A percentile compares a stretch with the other conserved stretches of the same genome.
phyloP scores from a whole-genome alignment of 2,329 filamentous ascomycete species.

The Ophiocordyceps camponoti-rufipedis region DNA sequence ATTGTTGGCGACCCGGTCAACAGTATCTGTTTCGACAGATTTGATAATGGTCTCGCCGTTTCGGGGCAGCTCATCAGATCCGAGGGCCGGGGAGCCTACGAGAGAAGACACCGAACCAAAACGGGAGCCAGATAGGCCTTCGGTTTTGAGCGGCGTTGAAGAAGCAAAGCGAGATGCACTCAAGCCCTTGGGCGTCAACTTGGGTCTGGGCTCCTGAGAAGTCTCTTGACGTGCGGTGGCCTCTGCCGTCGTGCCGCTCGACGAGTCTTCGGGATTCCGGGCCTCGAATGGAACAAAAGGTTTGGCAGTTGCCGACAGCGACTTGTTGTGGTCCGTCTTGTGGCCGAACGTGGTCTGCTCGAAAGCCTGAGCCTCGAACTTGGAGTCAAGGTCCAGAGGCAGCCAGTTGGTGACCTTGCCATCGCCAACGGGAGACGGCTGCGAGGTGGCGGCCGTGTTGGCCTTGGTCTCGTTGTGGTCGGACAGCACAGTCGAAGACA shows the following conservation, averaged over 20 bases:
- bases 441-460: constrained; percentile 32
- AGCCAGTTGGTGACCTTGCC: constrained; percentile 24
- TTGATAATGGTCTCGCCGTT: constrained; percentile 9
- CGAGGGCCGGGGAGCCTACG: constrained; percentile 5
- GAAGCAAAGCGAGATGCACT: constrained; percentile 30
- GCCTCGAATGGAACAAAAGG: constrained; percentile 39
- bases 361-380: constrained; percentile 28
- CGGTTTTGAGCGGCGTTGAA: constrained; percentile 18
- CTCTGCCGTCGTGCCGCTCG: constrained; percentile 5
- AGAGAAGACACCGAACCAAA: constrained; percentile 23
- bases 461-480: constrained; percentile 35
- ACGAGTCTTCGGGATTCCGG: constrained; percentile 7
- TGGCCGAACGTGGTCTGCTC: constrained; percentile 31
- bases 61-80: constrained; percentile 4
- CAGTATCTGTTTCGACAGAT: constrained; percentile 12
- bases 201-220: constrained; percentile 10
- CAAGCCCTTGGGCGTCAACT: constrained; percentile 16
- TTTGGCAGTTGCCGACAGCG: constrained; percentile 47
- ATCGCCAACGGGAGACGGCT: constrained; percentile 30
- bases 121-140: constrained; percentile 24
- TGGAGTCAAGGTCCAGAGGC: constrained; percentile 41
- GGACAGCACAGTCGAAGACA: constrained; percentile 33
- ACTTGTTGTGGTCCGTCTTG: constrained; percentile 28
- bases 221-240: constrained; percentile 6
- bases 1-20: not conserved